These are phyloP conservation scores for Corrigiola litoralis DNA, from an alignment of 179 eudicot species.

Conservation along the genomic window DNA sequence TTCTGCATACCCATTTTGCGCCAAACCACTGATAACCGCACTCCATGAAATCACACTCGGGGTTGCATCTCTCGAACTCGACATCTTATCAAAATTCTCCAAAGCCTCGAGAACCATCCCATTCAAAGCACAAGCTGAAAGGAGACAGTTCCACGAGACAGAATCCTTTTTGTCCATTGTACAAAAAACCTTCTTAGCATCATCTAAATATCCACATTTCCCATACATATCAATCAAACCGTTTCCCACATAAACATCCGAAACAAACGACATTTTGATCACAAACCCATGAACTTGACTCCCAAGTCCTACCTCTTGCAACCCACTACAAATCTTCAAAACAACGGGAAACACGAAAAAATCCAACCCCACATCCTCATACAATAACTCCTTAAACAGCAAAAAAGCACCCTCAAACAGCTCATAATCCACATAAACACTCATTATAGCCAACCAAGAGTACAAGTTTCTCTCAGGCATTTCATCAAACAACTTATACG, in stretches of 20 bases:
- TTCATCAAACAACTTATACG: constrained; percentile 40
- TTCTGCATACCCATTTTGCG: constrained; percentile 42
- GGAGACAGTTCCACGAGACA: constrained; percentile 56
- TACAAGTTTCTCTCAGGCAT: constrained; percentile 48
- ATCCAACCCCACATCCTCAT: constrained; percentile 39
- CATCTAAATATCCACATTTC: constrained; percentile 40
- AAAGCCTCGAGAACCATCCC: constrained; percentile 45
- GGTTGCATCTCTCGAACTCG: constrained; percentile 14
- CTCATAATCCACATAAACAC: constrained; percentile 30
- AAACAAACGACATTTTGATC: constrained; percentile 33
- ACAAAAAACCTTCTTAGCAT: constrained; percentile 34
- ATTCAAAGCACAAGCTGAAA: constrained; percentile 46
- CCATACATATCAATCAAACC: constrained; percentile 67
- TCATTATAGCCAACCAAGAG: constrained; percentile 40
- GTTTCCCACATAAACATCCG: constrained; percentile 51
- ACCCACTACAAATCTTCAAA: constrained; percentile 46
- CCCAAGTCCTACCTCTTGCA: constrained; percentile 40
- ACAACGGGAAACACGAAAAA: constrained; percentile 48
- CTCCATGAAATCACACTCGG: constrained; percentile 61
- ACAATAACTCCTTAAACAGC: constrained; percentile 27
- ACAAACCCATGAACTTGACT: constrained; percentile 51
- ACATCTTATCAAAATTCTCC: constrained; percentile 45
- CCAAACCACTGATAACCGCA: constrained; percentile 51
- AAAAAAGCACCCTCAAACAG: constrained; percentile 36
- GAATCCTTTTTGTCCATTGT: constrained; percentile 35